Evolutionary conservation across 1,284 basidiomycete species (phyloP), one percentile per base, ranked within the genome.

Genomic region (Moesziomyces aphidis): DNA sequence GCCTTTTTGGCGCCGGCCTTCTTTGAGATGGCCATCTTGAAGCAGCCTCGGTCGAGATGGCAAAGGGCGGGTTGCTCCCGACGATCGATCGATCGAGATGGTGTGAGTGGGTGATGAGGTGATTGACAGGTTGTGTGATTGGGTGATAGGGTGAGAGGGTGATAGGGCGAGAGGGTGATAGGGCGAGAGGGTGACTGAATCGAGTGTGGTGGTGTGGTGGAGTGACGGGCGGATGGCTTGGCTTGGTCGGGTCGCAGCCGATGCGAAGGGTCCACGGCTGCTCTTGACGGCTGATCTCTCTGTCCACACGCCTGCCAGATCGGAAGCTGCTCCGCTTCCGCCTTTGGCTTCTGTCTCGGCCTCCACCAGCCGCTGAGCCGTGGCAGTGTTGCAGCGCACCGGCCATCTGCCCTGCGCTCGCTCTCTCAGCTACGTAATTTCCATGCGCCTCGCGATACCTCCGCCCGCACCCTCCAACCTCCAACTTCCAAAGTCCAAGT

Each of bases 21-120:
- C 52, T 83, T 83, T 22, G 82, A 84, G 49, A 84, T 84, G 60
- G 81, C 82, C 82, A 84, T 84, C 55, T 19, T 61, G 70, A 13
- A 39, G 21, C 44, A 46, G 15, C 10, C 19, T 47, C 36, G 55
- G 50, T 28, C 50, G 51, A 39, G 31, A 21, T 42, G 26, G 39
- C n/a, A 47, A 42, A 2, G 2, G 31, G 31, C 31, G 31, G 31
- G 11, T 8, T 9, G 8, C 31, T 9, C 31, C 31, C 31, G 31
- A 31, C 31, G 31, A 31, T 31, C 31, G 31, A 31, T 31, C 31
- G 31, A 31, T 28, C 26, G 26, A 28, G 31, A 31, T 31, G 31
- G 11, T 31, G 13, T 53, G 31, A 44, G 8, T 60, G 24, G 24
- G 24, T 36, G 54, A 42, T 22, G 24, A 26, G 24, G 24, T 4